Evolutionary conservation across 2,329 filamentous ascomycete species (phyloP).

Genomic region (Alternaria rosae): DNA sequence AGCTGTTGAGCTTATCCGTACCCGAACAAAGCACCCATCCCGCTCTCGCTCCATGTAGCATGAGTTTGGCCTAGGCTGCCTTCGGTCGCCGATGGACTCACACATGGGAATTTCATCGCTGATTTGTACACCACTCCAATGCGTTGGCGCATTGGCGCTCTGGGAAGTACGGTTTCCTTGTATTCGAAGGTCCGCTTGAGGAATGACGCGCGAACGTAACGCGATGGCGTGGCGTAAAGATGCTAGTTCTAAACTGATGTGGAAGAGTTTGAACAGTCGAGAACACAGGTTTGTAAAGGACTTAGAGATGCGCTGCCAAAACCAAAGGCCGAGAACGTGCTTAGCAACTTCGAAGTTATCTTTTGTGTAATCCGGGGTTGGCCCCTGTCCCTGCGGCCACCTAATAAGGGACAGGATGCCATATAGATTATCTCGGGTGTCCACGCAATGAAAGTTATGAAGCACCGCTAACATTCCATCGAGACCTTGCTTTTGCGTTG

Average conservation of each 20-base stretch:
- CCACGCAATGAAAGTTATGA: background rate
- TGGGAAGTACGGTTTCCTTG: rapidly evolving
- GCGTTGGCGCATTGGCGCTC: rapidly evolving
- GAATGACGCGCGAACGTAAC: background rate
- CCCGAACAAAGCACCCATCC: too few relatives aligned
- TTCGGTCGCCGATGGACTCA: too few relatives aligned
- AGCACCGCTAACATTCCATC: rapidly evolving
- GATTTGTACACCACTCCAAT: rapidly evolving
- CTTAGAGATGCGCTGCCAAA: too few relatives aligned
- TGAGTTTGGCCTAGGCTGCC: too few relatives aligned
- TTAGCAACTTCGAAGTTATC: background rate
- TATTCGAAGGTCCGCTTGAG: background rate
- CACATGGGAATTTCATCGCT: too few relatives aligned
- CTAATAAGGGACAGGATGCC: background rate
- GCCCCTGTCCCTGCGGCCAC: background rate
- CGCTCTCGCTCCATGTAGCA: too few relatives aligned
- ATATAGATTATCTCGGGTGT: background rate
- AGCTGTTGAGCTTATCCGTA: too few relatives aligned
- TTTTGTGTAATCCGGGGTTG: background rate
- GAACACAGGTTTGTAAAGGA: background rate
- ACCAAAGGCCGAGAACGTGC: background rate
- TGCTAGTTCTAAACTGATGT: background rate
- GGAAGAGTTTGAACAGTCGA: background rate
- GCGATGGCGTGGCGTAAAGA: background rate
- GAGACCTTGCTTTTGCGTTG: background rate